Base-by-base conservation (phyloP, 805 yeast species). In the Hanseniaspora clermontiae region DNA sequence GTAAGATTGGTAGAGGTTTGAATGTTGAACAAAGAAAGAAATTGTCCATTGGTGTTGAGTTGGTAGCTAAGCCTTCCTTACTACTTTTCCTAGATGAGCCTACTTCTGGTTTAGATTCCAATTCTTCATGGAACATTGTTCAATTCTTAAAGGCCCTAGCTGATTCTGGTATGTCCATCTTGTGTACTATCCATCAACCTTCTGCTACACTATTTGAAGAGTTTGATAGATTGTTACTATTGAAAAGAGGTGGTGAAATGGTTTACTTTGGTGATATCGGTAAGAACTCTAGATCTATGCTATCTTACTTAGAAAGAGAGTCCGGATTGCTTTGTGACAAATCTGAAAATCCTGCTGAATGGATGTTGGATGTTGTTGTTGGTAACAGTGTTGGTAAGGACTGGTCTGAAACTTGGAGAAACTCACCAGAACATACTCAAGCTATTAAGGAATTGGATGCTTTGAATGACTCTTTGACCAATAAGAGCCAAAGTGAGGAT, bases 211-310 rank as follows among this genome's bases (percentile, higher is more conserved):
- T 83, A 64, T 76, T 83, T 66, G 79, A 80, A 65, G 81, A 81
- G 64, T 83, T 83, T 62, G 88, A 83, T 62, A 76, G 87, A 58
- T 71, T 83, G 58, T 70, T 83, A 61, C 77, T 85, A 62, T 73
- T 85, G 65, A 81, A 81, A 61, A 79, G 76, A 60, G 95, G 95
- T 66, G 95, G 95, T 61, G 72, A 76, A 64, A 85, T 90, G 60
- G 91, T 83, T 36, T 85, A 85, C 68, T 85, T 84, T 66, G 95
- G 95, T 62, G 89, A 84, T 60, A 79, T 84, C 63, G 93, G 93
- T 61, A 72, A 75, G 59, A 77, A 79, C 65, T 83, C 85, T 52
- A 58, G 62, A 40, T 72, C 81, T 2, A 72, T 85, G 67, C 77
- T 82, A 47, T 66, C 73, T 57, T 85, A 84, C 68, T 84, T 84